Percentiles rank a stretch among this genome's conserved stretches.
Evolutionary conservation across 169 alveolate genomes (phyloP).

Genomic region (Theileria luwenshuni): DNA sequence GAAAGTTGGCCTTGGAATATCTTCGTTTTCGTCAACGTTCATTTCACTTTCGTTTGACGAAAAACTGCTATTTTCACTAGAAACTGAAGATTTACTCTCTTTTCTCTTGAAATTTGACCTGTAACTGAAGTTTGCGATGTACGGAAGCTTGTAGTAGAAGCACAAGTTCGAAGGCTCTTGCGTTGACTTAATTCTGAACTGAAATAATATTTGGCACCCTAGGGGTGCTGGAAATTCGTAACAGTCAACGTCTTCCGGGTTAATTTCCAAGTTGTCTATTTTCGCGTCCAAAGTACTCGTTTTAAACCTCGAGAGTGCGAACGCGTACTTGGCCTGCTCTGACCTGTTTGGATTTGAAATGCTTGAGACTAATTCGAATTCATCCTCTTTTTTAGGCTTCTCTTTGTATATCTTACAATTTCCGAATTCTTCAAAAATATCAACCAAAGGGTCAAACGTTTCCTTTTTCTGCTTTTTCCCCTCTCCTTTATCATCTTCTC

Average conservation of each 20-base stretch:
- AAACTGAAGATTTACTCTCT: too few relatives aligned
- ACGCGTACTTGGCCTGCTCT: background rate
- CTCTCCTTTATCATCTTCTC: background rate
- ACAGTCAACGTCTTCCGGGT: slow-evolving; percentile 33
- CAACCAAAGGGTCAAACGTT: background rate
- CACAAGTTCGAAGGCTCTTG: background rate
- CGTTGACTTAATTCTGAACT: background rate
- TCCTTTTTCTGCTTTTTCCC: background rate
- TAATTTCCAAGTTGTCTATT: background rate
- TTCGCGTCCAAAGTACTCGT: background rate
- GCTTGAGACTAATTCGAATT: background rate
- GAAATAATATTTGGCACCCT: slow-evolving; percentile 13
- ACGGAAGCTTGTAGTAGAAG: background rate
- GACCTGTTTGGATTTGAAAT: background rate
- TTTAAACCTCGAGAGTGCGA: slow-evolving; percentile 14
- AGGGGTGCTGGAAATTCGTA: slow-evolving; percentile 32
- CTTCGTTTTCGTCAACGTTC: too few relatives aligned
- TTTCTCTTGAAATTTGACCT: too few relatives aligned
- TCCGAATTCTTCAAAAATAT: background rate
- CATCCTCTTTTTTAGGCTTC: background rate
- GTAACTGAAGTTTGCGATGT: background rate
- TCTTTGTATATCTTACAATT: background rate
- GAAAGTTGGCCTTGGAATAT: too few relatives aligned
- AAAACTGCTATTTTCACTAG: too few relatives aligned
- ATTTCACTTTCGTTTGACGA: too few relatives aligned